Conservation (phyloP, 1,139 yeast genomes). For the Kazachstania sp. region DNA sequence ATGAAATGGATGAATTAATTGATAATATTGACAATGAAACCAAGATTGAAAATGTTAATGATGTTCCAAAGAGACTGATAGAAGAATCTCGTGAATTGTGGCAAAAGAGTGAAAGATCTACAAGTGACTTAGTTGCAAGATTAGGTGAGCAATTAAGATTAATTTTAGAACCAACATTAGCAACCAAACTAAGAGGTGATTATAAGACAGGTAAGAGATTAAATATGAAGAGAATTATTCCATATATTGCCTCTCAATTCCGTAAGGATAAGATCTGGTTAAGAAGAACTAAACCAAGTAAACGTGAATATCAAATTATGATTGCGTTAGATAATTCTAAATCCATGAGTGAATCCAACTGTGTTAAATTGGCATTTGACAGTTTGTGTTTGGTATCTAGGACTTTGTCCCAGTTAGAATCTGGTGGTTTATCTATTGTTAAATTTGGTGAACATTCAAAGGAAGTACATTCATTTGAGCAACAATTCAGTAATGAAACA, state of each 20-base stretch:
- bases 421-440: slow-evolving; percentile 87
- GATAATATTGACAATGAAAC: slow-evolving; percentile 30
- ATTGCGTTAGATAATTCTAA: slow-evolving; percentile 95
- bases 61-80: slow-evolving; percentile 41
- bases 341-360: slow-evolving; percentile 90
- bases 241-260: slow-evolving; percentile 95
- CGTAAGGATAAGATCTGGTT: slow-evolving; percentile 98
- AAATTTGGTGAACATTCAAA: slow-evolving; percentile 81
- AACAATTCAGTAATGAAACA: slow-evolving; percentile 71
- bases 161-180: slow-evolving; percentile 89
- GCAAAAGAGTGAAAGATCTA: slow-evolving; percentile 72
- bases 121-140: slow-evolving; percentile 80
- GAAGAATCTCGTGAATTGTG: slow-evolving; percentile 72
- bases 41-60: slow-evolving; percentile 20
- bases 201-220: slow-evolving; percentile 94
- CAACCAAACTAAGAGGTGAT: slow-evolving; percentile 90
- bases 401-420: slow-evolving; percentile 87
- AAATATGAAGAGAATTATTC: slow-evolving; percentile 95
- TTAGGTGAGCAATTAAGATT: slow-evolving; percentile 88
- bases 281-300: slow-evolving; percentile 93
- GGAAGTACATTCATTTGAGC: slow-evolving; percentile 84
- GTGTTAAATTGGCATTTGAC: slow-evolving; percentile 87
- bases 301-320: slow-evolving; percentile 96
- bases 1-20: slow-evolving; percentile 31
- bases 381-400: slow-evolving; percentile 91